These are phyloP conservation scores for Dipodascopsis tothii DNA, from an alignment of 805 yeast genomes.

Conservation along the genomic window DNA sequence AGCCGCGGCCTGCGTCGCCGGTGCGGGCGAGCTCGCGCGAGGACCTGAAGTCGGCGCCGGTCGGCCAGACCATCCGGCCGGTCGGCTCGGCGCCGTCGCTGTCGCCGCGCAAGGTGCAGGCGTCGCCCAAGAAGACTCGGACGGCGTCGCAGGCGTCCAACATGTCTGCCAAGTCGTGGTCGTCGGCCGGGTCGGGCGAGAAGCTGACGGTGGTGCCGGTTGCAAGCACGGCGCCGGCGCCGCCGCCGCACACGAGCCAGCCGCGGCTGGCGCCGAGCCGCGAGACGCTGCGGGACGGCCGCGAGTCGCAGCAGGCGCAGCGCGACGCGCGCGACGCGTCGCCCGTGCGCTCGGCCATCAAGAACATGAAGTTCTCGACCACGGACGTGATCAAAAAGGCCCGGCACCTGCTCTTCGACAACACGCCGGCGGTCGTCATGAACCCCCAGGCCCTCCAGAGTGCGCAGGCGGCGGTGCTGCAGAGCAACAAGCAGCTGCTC, in stretches of 20 bases:
- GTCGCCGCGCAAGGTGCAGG: background rate
- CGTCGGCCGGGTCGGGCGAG: background rate
- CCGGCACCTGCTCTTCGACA: constrained; percentile 13
- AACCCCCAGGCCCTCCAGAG: background rate
- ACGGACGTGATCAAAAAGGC: constrained; percentile 20
- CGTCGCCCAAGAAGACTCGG: background rate
- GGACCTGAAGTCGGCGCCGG: background rate
- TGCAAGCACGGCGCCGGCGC: background rate
- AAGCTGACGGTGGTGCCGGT: background rate
- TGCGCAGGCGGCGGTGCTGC: background rate
- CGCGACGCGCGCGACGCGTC: constrained; percentile 1
- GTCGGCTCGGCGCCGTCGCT: no score
- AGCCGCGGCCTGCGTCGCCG: background rate
- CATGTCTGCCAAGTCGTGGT: background rate
- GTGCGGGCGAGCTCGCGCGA: background rate
- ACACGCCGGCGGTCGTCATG: no score
- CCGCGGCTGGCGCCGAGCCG: constrained; percentile 1
- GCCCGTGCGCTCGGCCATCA: constrained; percentile 3
- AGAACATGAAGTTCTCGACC: constrained; percentile 17
- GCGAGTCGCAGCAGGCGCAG: background rate
- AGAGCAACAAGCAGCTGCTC: background rate
- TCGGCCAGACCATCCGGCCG: background rate
- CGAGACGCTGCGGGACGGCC: no score
- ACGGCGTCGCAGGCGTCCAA: background rate
- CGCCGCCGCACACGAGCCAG: no score